phyloP scores from a whole-genome alignment of 768 basidiomycete species.

The Pleurotus salmoneostramineus region DNA sequence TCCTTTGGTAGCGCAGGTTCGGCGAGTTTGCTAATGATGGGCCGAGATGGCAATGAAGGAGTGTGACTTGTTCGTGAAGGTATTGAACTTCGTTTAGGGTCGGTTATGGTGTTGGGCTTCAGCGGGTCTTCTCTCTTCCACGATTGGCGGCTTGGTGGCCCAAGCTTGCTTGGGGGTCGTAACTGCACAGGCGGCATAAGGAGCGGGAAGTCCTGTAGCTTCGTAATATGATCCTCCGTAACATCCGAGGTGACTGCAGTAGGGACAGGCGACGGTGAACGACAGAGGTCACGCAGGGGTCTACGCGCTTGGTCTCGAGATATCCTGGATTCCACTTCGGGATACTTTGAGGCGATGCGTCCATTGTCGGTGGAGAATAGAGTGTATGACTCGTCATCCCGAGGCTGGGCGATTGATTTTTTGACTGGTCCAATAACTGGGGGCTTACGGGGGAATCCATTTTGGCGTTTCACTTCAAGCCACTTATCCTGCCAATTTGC shows the following conservation, averaged over 20 bases:
- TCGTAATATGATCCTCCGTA: slow-evolving; percentile 3
- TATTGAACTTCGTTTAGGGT: slow-evolving; percentile 43
- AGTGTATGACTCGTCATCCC: slow-evolving; percentile 34
- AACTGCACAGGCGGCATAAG: slow-evolving; percentile 9
- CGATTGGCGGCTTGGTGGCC: background rate
- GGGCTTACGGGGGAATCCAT: slow-evolving; percentile 27
- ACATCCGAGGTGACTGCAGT: background rate
- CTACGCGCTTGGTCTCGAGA: slow-evolving; percentile 2
- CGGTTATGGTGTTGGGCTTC: slow-evolving; percentile 34
- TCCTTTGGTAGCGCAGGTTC: background rate
- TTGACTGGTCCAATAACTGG: slow-evolving; percentile 8
- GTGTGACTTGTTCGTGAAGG: slow-evolving; percentile 1
- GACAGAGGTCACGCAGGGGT: slow-evolving; percentile 8
- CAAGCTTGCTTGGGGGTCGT: background rate
- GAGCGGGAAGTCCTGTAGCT: background rate
- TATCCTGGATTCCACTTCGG: slow-evolving; percentile 1
- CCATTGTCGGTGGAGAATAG: slow-evolving; percentile 40
- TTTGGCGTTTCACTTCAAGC: slow-evolving; percentile 60
- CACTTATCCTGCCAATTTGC: slow-evolving; percentile 82
- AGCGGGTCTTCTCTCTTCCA: slow-evolving; percentile 17
- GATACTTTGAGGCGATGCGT: slow-evolving; percentile 14
- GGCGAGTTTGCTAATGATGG: background rate
- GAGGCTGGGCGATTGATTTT: slow-evolving; percentile 11
- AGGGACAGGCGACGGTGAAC: background rate
- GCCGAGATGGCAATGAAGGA: background rate